Base-by-base conservation (phyloP, 202 grass and related monocot genomes). In the Dendrocalamus latiflorus region DNA sequence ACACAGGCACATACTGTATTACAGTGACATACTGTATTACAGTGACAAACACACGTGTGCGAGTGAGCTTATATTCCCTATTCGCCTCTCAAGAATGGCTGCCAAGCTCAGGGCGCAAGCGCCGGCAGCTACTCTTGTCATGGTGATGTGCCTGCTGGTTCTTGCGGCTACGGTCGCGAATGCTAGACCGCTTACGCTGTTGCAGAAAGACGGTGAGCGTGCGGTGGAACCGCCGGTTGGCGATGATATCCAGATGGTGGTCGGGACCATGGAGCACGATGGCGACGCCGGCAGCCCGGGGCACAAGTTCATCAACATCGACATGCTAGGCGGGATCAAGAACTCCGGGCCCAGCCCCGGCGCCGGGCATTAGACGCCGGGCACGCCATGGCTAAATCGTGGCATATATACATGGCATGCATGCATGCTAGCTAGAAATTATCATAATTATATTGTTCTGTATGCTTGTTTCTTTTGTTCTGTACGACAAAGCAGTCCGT, bases 271-370 rank as follows among this genome's bases (percentile, higher is more conserved):
- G 1, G 74, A 70, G 65, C 14, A 9, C n/a, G 59, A 12, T 1
- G 70, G 11, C 18, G 70, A 30, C 5, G 14, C 9, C 39, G 68
- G 43, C 8, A 14, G 48, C 16, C 54, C 39, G 36, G 54, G 51
- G 50, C 54, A 6, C 37, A 50, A 6, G 78, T 37, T 75, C 21
- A 20, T 82, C 66, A 54, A 7, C 69, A 11, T 86, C 45, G 74
- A 28, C 79, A 54, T 83, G 79, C 69, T 92, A 28, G 38, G 48
- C 20, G 86, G 86, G 56, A 58, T 92, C 55, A 92, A 92, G 90
- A 11, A 76, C 48, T 75, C 83, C 1, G 90, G 86, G 22, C 90
- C 90, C 8, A 92, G 90, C 79, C 86, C 90, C 11, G 90, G 90
- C 37, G 90, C 1, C 5, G 90, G 90, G 9, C 90, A 92, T 55